A percentile compares a stretch with the other conserved stretches of the same genome.
Evolutionary conservation across 306 rosid genomes (phyloP).

Genomic region (Quillaja saponaria): DNA sequence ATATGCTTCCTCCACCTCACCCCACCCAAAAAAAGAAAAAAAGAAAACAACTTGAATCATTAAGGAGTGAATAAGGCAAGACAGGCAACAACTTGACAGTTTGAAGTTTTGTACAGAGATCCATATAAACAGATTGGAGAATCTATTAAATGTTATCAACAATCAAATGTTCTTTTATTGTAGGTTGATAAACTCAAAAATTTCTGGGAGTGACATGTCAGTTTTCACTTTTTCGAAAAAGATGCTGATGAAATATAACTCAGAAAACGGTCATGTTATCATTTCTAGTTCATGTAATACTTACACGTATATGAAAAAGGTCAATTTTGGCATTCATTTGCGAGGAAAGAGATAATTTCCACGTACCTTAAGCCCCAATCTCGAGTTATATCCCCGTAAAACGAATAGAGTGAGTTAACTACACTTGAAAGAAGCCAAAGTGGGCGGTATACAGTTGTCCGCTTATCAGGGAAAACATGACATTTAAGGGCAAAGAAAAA

Average conservation of each 20-base stretch:
- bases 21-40: too few species aligned
- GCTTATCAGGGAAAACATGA: conserved; percentile 74
- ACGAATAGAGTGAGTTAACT: conserved; percentile 88
- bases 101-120: background rate
- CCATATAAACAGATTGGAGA: too few species aligned
- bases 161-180: too few species aligned
- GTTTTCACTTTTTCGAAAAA: background rate
- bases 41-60: background rate
- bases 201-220: background rate
- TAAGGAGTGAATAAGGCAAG: background rate
- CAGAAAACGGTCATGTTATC: background rate
- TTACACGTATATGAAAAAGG: conserved; percentile 6
- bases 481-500: conserved; percentile 96
- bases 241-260: background rate
- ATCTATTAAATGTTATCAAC: too few species aligned
- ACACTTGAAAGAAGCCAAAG: conserved; percentile 94
- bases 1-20: too few species aligned
- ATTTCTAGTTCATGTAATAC: background rate
- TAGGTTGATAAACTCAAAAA: background rate
- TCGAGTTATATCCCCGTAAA: conserved; percentile 96
- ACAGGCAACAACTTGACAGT: background rate
- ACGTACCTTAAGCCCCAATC: conserved; percentile 98
- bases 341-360: conserved; percentile 17
- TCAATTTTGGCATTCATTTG: background rate
- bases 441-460: conserved; percentile 82